These are phyloP conservation scores for Macrophomina tecta DNA, from an alignment of 2,329 filamentous ascomycete species.

Conservation along the genomic window DNA sequence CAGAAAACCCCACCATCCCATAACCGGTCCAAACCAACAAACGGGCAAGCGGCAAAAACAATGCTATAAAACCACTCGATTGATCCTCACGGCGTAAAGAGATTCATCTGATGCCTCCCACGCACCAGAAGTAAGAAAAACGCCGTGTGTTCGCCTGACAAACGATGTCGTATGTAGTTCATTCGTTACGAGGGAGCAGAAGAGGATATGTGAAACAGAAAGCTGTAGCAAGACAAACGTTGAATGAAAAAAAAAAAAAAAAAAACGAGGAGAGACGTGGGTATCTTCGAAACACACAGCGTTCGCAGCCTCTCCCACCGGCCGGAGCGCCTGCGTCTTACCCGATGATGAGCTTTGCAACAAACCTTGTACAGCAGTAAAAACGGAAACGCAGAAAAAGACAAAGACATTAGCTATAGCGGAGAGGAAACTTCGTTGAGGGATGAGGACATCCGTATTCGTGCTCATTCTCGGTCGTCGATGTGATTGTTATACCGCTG, in stretches of 20 bases:
- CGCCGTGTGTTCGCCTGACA: conserved; percentile 10
- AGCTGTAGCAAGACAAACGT: neutral
- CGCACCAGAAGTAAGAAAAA: conserved; percentile 11
- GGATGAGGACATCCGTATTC: neutral
- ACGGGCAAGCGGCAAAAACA: neutral
- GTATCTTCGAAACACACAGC: conserved; percentile 27
- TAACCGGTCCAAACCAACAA: neutral
- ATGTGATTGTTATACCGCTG: neutral
- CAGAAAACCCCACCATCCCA: neutral
- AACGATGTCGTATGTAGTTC: neutral
- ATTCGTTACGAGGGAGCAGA: neutral
- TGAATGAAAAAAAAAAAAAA: neutral
- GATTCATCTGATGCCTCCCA: conserved; percentile 5
- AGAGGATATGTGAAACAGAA: neutral
- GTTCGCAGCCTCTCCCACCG: conserved; percentile 28
- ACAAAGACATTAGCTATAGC: conserved; percentile 11
- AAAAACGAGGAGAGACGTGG: neutral
- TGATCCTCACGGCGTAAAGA: neutral
- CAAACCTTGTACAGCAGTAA: neutral
- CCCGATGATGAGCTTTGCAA: conserved; percentile 7
- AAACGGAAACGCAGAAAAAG: neutral
- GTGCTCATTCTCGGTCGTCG: neutral
- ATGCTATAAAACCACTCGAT: neutral
- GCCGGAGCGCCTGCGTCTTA: conserved; percentile 27
- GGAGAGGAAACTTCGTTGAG: neutral